Percentiles rank a stretch among this genome's conserved stretches.
Evolutionary conservation across 2,329 filamentous ascomycete genomes (phyloP).

Genomic region (Verticillium tricorpus): DNA sequence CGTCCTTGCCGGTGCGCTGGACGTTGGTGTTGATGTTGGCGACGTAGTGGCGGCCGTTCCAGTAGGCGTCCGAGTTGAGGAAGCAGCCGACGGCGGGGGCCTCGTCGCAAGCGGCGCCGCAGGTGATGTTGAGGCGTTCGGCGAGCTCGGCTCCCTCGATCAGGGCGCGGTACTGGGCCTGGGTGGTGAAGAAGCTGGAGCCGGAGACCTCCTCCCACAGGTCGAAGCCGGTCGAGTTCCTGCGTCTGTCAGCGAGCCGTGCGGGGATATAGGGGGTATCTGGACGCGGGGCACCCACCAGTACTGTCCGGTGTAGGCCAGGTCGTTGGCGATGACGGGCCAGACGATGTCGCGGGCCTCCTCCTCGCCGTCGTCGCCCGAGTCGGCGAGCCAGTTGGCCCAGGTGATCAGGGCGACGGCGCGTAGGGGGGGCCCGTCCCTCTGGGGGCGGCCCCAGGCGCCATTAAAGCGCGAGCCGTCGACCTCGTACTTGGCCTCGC

Average conservation of each 20-base stretch:
- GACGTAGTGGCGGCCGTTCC: slow-evolving; percentile 50
- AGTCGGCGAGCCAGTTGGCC: slow-evolving; percentile 39
- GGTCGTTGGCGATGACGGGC: slow-evolving; percentile 52
- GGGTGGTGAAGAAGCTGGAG: slow-evolving; percentile 54
- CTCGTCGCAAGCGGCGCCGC: slow-evolving; percentile 42
- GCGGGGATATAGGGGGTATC: too few relatives aligned
- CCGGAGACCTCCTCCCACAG: slow-evolving; percentile 58
- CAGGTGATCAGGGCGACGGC: slow-evolving; percentile 53
- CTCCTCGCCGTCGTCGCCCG: slow-evolving; percentile 30
- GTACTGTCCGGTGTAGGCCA: slow-evolving; percentile 50
- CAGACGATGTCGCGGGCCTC: slow-evolving; percentile 41
- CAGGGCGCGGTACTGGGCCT: slow-evolving; percentile 48
- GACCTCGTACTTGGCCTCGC: slow-evolving; percentile 52
- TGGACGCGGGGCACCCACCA: slow-evolving; percentile 23
- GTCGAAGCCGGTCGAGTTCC: slow-evolving; percentile 51
- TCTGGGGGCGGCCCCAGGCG: slow-evolving; percentile 54
- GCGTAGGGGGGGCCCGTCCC: slow-evolving; percentile 55
- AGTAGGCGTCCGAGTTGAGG: slow-evolving; percentile 43
- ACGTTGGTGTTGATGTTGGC: slow-evolving; percentile 45
- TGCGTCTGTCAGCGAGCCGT: slow-evolving; percentile 11
- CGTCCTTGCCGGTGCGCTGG: slow-evolving; percentile 50
- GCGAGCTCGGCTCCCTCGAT: slow-evolving; percentile 48
- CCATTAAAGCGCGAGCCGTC: slow-evolving; percentile 45
- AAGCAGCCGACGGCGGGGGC: slow-evolving; percentile 49
- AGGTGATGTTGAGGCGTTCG: slow-evolving; percentile 39